Percentiles rank a stretch among this genome's conserved stretches.
Conservation (phyloP, 2,329 filamentous ascomycete genomes). For the Phoma sp. region DNA sequence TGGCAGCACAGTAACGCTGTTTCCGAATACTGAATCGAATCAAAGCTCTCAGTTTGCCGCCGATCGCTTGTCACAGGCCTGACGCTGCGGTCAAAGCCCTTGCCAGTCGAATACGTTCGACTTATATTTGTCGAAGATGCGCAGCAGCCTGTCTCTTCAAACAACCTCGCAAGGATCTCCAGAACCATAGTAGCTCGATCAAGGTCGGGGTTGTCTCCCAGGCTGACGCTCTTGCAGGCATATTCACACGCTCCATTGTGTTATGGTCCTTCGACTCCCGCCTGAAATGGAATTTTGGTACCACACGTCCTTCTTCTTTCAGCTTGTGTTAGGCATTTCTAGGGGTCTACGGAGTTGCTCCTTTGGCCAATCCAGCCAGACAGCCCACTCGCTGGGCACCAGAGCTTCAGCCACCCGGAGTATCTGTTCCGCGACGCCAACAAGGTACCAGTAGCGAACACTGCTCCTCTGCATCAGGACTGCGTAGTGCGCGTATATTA, state of each 20-base stretch:
- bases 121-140: background rate
- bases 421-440: slow-evolving; percentile 33
- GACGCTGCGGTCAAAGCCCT: background rate
- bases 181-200: background rate
- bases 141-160: background rate
- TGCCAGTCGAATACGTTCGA: background rate
- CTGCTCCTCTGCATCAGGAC: slow-evolving; percentile 34
- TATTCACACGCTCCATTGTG: background rate
- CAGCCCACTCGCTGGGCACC: slow-evolving; percentile 33
- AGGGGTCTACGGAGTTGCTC: slow-evolving; percentile 25
- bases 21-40: too few species aligned
- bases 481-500: slow-evolving; percentile 47
- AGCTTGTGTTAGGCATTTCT: slow-evolving; percentile 3
- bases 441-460: slow-evolving; percentile 33
- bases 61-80: background rate
- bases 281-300: background rate
- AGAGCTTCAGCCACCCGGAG: slow-evolving; percentile 31
- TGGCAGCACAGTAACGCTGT: too few species aligned
- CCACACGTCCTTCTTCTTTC: background rate
- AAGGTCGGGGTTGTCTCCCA: background rate
- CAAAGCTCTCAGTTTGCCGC: too few species aligned
- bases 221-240: background rate
- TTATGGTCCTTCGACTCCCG: background rate
- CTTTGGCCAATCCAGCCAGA: slow-evolving; percentile 39
- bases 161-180: slow-evolving; percentile 13